Percentiles rank a stretch among this genome's conserved stretches.
Conservation (phyloP, 1,284 basidiomycete species). For the Takashimella tepidaria region DNA sequence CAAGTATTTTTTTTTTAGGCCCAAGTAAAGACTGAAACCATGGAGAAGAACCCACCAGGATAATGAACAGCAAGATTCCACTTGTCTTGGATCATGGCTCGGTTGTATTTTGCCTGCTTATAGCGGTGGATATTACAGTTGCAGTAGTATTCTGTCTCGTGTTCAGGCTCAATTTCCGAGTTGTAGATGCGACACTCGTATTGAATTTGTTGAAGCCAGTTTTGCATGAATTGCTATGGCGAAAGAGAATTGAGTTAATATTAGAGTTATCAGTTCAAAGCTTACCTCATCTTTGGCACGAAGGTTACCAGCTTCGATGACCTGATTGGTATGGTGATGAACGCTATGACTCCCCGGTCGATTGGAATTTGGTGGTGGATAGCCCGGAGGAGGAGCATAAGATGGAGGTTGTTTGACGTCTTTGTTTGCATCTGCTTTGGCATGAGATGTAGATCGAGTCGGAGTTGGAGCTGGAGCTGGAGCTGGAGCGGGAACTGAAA, state of each 20-base stretch:
- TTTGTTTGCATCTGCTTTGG: neutral
- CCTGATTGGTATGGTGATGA: slow-evolving; percentile 4
- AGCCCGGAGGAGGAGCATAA: neutral
- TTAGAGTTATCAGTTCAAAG: neutral
- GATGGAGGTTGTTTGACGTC: too few relatives aligned
- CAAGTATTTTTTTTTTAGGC: too few relatives aligned
- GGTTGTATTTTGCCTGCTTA: slow-evolving; percentile 8
- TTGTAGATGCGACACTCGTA: slow-evolving; percentile 15
- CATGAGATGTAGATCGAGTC: too few relatives aligned
- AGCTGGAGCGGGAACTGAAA: too few relatives aligned
- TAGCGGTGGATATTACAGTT: slow-evolving; percentile 13
- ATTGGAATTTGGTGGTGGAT: too few relatives aligned
- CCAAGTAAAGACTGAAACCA: neutral
- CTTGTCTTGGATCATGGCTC: slow-evolving; percentile 10
- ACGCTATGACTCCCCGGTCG: too few relatives aligned
- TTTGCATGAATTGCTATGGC: slow-evolving; percentile 14
- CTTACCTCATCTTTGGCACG: slow-evolving; percentile 11
- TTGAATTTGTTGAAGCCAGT: slow-evolving; percentile 14
- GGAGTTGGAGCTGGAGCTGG: too few relatives aligned
- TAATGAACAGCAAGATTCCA: slow-evolving; percentile 15
- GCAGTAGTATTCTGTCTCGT: slow-evolving; percentile 16
- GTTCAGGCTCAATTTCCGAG: slow-evolving; percentile 16
- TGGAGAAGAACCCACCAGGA: slow-evolving; percentile 10
- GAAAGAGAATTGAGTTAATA: neutral
- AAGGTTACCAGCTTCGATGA: slow-evolving; percentile 10